Evolutionary conservation across 2,329 filamentous ascomycete genomes (phyloP).

Genomic region (Dothideomycetidae sp.): DNA sequence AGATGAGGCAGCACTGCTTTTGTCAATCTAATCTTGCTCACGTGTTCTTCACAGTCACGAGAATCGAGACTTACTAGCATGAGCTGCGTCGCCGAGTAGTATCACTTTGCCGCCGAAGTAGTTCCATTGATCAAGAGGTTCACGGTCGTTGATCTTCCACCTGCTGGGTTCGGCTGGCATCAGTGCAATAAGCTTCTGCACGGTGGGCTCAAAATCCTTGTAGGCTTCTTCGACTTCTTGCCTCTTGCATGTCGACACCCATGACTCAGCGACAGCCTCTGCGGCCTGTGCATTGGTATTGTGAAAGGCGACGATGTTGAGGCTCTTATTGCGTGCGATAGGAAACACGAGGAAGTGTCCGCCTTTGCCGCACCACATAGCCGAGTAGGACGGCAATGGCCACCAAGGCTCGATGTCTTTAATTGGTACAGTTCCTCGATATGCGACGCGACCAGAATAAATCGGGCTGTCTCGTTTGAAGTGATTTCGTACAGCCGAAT

Average conservation of each 20-base stretch:
- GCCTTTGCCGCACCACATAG: conserved; percentile 23
- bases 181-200: conserved; percentile 17
- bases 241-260: conserved; percentile 20
- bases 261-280: conserved; percentile 23
- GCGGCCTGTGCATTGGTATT: conserved; percentile 21
- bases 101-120: conserved; percentile 30
- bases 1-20: conserved; percentile 33
- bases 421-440: conserved; percentile 22
- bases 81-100: conserved; percentile 48
- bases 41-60: not conserved
- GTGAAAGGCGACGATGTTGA: conserved; percentile 27
- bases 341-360: conserved; percentile 27
- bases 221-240: conserved; percentile 17
- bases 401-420: conserved; percentile 10
- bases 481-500: conserved; percentile 40
- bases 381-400: conserved; percentile 14
- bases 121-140: conserved; percentile 23
- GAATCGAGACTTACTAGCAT: conserved; percentile 29
- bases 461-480: conserved; percentile 36
- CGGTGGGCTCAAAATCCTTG: conserved; percentile 14
- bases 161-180: conserved; percentile 16
- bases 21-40: not conserved
- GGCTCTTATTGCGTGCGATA: conserved; percentile 22
- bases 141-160: conserved; percentile 17
- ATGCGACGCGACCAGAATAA: conserved; percentile 36